Base-by-base conservation (phyloP, 2,329 filamentous ascomycete species). In the Colletotrichum tropicale region DNA sequence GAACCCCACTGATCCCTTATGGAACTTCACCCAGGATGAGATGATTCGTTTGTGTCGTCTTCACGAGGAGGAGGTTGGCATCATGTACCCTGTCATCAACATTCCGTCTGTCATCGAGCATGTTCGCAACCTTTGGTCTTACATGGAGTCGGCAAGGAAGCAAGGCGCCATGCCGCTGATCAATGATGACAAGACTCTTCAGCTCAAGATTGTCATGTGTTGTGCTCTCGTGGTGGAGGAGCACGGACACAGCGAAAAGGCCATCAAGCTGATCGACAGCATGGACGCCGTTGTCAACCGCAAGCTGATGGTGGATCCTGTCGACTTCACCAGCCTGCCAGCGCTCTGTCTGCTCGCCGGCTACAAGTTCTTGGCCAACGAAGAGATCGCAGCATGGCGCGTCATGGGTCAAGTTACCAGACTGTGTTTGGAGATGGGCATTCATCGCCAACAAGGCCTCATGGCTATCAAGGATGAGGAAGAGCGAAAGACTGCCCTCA, bases 51-150 rank as follows among this genome's bases (percentile, higher is more conserved):
- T 98, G 16, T 95, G 95, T 78, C 89, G 91, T 16, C 87, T 98
- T 0, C 96, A 97, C 81, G 94, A 98, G 78, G 96, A 98, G 80
- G 96, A 98, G 82, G 93, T 98, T 80, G 95, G 95, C 58, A 91
- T 96, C 80, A 98, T 98, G 95, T 98, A 98, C 82, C 96, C 96
- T 0, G 91, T 98, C 6, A 84, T 98, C 62, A 91, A 95, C 78
- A 94, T 98, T 43, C 91, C 94, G 56, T 89, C 89, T 56, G 87
- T 98, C 52, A 92, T 94, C 48, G 87, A 88, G 8, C 94, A 98
- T 82, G 93, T 93, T 8, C 92, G 91, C 77, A 89, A 89, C 75
- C 86, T 98, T 2, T 93, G 93, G 71, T 88, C 91, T 0, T 97
- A 95, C 82, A 92, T 97, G 81, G 94, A 96, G 78, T 81, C 85